These are phyloP conservation scores for Eimeria praecox DNA, from an alignment of 169 alveolate species.

Conservation along the genomic window DNA sequence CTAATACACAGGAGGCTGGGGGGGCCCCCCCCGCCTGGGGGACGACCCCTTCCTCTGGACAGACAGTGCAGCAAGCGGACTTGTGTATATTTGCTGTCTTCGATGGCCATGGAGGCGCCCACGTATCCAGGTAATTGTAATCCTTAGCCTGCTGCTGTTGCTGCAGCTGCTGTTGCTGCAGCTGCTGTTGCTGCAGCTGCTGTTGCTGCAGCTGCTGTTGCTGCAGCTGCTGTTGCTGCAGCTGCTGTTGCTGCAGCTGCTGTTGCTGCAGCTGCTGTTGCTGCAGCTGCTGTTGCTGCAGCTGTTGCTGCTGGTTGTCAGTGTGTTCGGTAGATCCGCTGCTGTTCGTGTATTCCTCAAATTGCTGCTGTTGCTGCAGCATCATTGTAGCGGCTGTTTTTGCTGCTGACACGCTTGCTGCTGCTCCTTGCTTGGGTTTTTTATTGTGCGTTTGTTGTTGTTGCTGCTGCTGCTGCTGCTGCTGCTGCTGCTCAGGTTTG, in stretches of 20 bases:
- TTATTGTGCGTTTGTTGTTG: not conserved
- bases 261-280: not conserved
- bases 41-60: not conserved
- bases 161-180: slow-evolving; percentile 21
- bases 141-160: slow-evolving; percentile 2
- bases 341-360: not conserved
- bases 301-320: slow-evolving; percentile 15
- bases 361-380: not conserved
- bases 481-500: slow-evolving; percentile 62
- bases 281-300: too few relatives aligned
- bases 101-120: slow-evolving; percentile 83
- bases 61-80: slow-evolving; percentile 95
- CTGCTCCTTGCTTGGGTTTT: not conserved
- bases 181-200: not conserved
- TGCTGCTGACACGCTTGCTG: not conserved
- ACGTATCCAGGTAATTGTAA: slow-evolving; percentile 61
- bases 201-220: not conserved
- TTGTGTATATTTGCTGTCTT: slow-evolving; percentile 90
- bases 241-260: not conserved
- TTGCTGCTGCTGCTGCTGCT: not conserved
- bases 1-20: not conserved
- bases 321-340: too few relatives aligned
- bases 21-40: not conserved
- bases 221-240: not conserved
- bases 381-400: not conserved